Evolutionary conservation across 129 eudicot species (phyloP), one percentile per base, ranked within the genome.

Genomic region (Flaveria ramosissima): DNA sequence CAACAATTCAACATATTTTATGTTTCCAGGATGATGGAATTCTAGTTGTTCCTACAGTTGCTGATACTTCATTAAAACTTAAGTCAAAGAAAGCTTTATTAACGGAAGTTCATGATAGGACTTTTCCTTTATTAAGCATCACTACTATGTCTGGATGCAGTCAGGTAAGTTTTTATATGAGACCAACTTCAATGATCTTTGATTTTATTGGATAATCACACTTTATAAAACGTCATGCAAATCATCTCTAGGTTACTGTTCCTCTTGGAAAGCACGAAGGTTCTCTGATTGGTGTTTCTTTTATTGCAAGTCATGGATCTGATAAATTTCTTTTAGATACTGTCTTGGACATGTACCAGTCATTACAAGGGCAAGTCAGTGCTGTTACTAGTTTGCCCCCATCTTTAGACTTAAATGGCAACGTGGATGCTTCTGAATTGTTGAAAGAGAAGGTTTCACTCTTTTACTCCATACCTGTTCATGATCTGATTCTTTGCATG

Each of bases 281-380:
- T 61, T 82, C 30, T 83, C 91, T 89, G 36, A 62, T 86, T 66
- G 90, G 97, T 62, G 83, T 90, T 63, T 93, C 98, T 12, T 85
- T 93, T 68, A 84, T 90, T 78, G 96, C 98, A 63, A 80, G 70
- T 78, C 93, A 93, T 83, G 96, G 97, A 62, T 82, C 81, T 56
- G 98, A 93, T 84, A 90, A 87, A 72, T 90, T 90, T 85, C 88
- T 93, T 9, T 96, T 93, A 53, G 98, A 93, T 85, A 87, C 92
- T 36, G 77, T 90, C 24, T 84, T 93, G 91, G 96, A 93, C 75
- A 86, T 87, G 88, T 85, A 93, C 78, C 76, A 84, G 30, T 81
- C 96, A 78, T 82, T 93, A 76, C 97, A 85, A 83, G 96, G 86
- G n/a, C 95, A 85, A 85, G 87, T 84, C 68, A 81, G 60, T 77